A percentile compares a stretch with the other conserved stretches of the same genome.
phyloP scores from a whole-genome alignment of 2,329 filamentous ascomycete genomes.

The Coccinonectria pachysandricola region DNA sequence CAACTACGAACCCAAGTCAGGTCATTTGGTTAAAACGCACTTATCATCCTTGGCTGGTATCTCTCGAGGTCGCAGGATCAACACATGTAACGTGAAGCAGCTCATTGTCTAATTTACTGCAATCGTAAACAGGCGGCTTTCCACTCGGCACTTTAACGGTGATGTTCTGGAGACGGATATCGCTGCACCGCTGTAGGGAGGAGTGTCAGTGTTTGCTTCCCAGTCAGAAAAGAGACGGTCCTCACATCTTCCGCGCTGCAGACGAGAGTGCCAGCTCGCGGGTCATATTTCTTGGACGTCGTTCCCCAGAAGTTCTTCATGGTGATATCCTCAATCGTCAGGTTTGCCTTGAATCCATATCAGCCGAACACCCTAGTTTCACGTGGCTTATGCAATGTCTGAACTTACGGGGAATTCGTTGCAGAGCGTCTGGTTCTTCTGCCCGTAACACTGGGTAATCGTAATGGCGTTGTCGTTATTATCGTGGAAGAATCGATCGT shows the following conservation, averaged over 20 bases:
- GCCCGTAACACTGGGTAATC: constrained; percentile 20
- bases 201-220: not conserved
- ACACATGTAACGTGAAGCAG: constrained; percentile 12
- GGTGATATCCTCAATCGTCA: constrained; percentile 17
- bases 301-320: constrained; percentile 22
- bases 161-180: constrained; percentile 14
- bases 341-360: constrained; percentile 10
- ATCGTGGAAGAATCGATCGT: constrained; percentile 47
- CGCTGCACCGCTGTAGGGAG: constrained; percentile 12
- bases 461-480: constrained; percentile 43
- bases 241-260: constrained; percentile 21
- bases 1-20: no score
- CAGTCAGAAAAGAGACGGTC: accelerated
- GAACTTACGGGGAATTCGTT: constrained; percentile 13
- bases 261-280: constrained; percentile 18
- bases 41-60: constrained; percentile 10
- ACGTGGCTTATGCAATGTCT: accelerated
- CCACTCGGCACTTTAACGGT: constrained; percentile 14
- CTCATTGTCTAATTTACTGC: constrained; percentile 9
- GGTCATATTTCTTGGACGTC: constrained; percentile 19
- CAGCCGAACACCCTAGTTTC: not conserved
- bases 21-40: no score
- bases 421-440: constrained; percentile 18
- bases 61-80: constrained; percentile 3
- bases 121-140: constrained; percentile 14